Evolutionary conservation across 306 rosid genomes (phyloP).

Genomic region (Inga laurina): DNA sequence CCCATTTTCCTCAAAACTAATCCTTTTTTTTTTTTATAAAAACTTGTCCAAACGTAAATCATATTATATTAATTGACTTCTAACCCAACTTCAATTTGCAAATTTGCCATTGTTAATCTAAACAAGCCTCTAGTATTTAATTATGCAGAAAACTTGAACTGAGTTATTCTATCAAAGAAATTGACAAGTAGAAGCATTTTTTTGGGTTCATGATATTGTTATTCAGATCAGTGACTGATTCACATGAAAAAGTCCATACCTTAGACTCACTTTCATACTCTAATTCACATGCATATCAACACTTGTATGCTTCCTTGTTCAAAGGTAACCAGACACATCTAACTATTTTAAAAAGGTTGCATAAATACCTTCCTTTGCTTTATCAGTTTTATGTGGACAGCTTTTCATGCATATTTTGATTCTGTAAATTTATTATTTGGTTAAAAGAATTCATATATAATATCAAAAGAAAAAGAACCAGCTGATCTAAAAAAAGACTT

Average conservation of each 20-base stretch:
- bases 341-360: not conserved
- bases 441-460: not conserved
- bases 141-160: not conserved
- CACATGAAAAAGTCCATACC: not conserved
- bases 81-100: too few relatives aligned
- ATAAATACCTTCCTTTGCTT: not conserved
- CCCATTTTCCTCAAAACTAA: too few relatives aligned
- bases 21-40: too few relatives aligned
- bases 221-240: not conserved
- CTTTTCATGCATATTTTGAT: not conserved
- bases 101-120: too few relatives aligned
- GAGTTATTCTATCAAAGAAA: not conserved
- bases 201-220: not conserved
- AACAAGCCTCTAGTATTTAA: too few relatives aligned
- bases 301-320: not conserved
- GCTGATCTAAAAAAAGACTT: not conserved
- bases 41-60: too few relatives aligned
- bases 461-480: not conserved
- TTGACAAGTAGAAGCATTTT: not conserved
- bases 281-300: not conserved
- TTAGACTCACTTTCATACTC: not conserved
- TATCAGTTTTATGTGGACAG: not conserved
- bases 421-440: not conserved
- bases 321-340: not conserved
- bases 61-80: too few relatives aligned